These are phyloP conservation scores for Poa pratensis DNA, from an alignment of 176 grass and related monocot genomes.

Conservation along the genomic window DNA sequence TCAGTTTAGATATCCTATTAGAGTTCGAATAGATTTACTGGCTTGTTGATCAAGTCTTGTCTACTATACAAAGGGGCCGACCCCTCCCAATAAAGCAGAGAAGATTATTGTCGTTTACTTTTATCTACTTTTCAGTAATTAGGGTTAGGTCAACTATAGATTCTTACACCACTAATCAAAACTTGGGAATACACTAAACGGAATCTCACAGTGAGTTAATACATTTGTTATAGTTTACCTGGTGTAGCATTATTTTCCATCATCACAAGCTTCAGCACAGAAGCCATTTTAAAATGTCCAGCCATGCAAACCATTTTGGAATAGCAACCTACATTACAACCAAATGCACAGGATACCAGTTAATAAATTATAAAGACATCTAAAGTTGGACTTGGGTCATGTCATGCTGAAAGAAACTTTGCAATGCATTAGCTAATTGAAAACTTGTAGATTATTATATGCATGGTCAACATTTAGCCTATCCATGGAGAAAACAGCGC, in stretches of 20 bases:
- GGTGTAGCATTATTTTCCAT: conserved; percentile 61
- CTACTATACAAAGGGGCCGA: too few relatives aligned
- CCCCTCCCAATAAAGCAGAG: too few relatives aligned
- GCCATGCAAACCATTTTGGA: conserved; percentile 81
- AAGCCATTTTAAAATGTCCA: conserved; percentile 75
- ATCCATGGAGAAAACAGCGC: background rate
- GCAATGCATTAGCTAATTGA: background rate
- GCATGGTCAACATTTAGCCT: background rate
- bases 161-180: background rate
- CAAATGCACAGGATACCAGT: conserved; percentile 28
- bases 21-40: too few relatives aligned
- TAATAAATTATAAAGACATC: conserved; percentile 17
- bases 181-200: conserved; percentile 25
- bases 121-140: too few relatives aligned
- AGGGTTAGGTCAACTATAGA: too few relatives aligned
- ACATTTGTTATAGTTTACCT: conserved; percentile 46
- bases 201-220: conserved; percentile 31
- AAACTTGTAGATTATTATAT: conserved; percentile 20
- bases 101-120: too few relatives aligned
- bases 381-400: conserved; percentile 20
- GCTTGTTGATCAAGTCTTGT: too few relatives aligned
- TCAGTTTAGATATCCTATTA: too few relatives aligned
- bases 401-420: background rate
- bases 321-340: conserved; percentile 51
- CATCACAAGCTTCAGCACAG: conserved; percentile 72